Percentiles rank a stretch among this genome's conserved stretches.
phyloP scores from a whole-genome alignment of 495 filamentous ascomycete species.

The Tuber umbilicatum region DNA sequence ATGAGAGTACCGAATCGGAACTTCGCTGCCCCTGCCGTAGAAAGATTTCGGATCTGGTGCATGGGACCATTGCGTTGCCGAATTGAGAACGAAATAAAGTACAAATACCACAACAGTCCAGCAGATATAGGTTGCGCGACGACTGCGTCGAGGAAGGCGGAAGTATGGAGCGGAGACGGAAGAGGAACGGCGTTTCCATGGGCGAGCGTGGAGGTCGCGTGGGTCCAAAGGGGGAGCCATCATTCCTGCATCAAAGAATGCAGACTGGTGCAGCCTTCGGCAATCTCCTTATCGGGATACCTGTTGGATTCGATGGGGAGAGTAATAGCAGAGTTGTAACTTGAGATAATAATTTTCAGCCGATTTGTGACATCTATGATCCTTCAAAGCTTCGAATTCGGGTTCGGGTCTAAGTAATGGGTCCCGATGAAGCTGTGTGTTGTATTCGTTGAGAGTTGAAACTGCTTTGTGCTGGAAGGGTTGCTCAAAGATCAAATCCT shows the following conservation, averaged over 20 bases:
- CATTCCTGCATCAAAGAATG: constrained; percentile 17
- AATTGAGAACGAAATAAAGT: constrained; percentile 33
- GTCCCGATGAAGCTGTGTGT: neutral
- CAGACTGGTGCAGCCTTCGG: neutral
- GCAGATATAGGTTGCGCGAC: constrained; percentile 35
- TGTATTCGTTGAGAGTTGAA: neutral
- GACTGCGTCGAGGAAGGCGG: constrained; percentile 39
- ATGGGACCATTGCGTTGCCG: constrained; percentile 29
- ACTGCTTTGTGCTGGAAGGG: neutral
- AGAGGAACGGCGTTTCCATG: constrained; percentile 29
- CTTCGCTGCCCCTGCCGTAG: constrained; percentile 10
- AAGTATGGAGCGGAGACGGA: constrained; percentile 17
- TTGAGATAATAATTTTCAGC: neutral
- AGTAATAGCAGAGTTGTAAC: neutral
- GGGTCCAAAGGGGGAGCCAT: constrained; percentile 39
- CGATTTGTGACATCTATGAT: neutral
- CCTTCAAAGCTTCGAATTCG: neutral
- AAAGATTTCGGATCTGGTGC: constrained; percentile 24
- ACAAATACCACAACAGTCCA: constrained; percentile 28
- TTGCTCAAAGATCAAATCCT: neutral
- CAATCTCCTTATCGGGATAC: neutral
- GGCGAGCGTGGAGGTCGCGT: constrained; percentile 28
- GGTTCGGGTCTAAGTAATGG: neutral
- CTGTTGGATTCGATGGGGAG: neutral
- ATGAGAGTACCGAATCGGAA: constrained; percentile 31